Base-by-base conservation (phyloP, 1,139 yeast genomes). In the Zygoascus meyerae region DNA sequence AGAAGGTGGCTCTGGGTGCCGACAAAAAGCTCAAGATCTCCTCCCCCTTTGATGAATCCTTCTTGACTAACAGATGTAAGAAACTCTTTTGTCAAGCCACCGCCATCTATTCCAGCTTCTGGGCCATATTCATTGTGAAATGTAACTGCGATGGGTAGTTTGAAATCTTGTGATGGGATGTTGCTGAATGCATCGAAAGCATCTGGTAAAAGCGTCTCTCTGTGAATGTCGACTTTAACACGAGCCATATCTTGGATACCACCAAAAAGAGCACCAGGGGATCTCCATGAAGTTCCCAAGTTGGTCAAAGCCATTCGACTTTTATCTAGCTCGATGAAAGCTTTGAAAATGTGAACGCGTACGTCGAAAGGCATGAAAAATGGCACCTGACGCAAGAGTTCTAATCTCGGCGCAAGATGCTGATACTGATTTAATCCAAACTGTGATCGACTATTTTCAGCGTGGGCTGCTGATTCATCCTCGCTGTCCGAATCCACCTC, bases 51-150 rank as follows among this genome's bases (percentile, higher is more conserved):
- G 14, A 69, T 64, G 55, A 90, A 85, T 0, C 86, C 95, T 54
- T 84, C 87, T 8, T 70, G 70, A 1, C 83, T 78, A 0, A 87
- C 81, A 43, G 83, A 72, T 1, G 92, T 87, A 47, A 92, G 68
- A 55, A 92, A 82, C 59, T 92, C 98, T 62, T 92, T 90, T 0
- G 97, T 90, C 17, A 92, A 71, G 1, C 98, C 98, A 9, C 98
- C 98, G 4, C 98, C 98, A 65, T 92, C 98, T 46, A 92, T 83
- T 1, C 98, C 98, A 0, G 85, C 92, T 58, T 85, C 95, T 38
- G 71, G 76, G 0, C 95, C 95, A 64, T 82, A 77, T 50, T 82
- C 78, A 59, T 86, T 85, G 44, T 69, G 70, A 58, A 92, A 89
- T 5, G 75, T 73, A 2, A 92, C 89, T 2, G 77, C 70, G 12